Evolutionary conservation across 768 basidiomycete species (phyloP), one percentile per base, ranked within the genome.

Genomic region (Trametes punicea): DNA sequence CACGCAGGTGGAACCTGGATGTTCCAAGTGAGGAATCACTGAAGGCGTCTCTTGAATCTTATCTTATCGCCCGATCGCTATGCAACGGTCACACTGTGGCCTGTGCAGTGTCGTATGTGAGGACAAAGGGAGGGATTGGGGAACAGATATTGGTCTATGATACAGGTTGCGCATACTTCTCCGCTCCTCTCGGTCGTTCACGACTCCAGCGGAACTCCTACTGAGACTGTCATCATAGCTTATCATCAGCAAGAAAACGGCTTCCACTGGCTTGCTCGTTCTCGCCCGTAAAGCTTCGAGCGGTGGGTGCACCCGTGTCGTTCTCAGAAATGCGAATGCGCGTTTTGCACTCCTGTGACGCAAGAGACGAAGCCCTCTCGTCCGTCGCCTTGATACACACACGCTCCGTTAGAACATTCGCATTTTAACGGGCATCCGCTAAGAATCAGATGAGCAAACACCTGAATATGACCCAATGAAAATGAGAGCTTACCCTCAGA

Each of bases 401-500:
- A 41, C 6, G 10, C 8, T n/a, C 18, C 36, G 36, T 38, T 4
- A 33, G 27, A 25, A 23, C n/a, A n/a, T n/a, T n/a, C n/a, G n/a
- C n/a, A n/a, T n/a, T n/a, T n/a, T n/a, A n/a, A n/a, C n/a, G n/a
- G n/a, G n/a, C n/a, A n/a, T n/a, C n/a, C n/a, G n/a, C n/a, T n/a
- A n/a, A n/a, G n/a, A n/a, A n/a, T n/a, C n/a, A n/a, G n/a, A n/a
- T n/a, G n/a, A n/a, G n/a, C n/a, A n/a, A n/a, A n/a, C n/a, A n/a
- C n/a, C n/a, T n/a, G n/a, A n/a, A n/a, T n/a, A n/a, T n/a, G n/a
- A n/a, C n/a, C n/a, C n/a, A n/a, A n/a, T n/a, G n/a, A n/a, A n/a
- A n/a, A n/a, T n/a, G n/a, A n/a, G n/a, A n/a, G n/a, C n/a, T 21
- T 46, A 67, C 66, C 59, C 47, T 65, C 65, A 29, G 63, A 59